Base-by-base conservation (phyloP, 768 basidiomycete species). In the Russula compacta region DNA sequence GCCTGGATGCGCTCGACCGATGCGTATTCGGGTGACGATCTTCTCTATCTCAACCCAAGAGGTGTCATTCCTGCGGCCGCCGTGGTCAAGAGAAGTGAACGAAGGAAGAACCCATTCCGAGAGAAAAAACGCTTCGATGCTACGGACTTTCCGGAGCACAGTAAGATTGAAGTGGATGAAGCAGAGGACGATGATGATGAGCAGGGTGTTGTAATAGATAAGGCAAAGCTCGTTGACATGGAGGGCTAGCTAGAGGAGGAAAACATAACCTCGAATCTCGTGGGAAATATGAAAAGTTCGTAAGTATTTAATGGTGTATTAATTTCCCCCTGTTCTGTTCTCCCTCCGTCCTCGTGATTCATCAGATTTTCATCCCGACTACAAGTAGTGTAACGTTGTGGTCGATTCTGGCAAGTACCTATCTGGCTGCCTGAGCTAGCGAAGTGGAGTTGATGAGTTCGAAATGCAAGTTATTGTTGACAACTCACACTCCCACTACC, bases 1-100 rank as follows among this genome's bases (percentile, higher is more conserved):
- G 83, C 85, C 43, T 98, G 90, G 91, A 77, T 94, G 53, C 83
- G 84, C 48, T 78, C 80, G 24, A 77, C 92, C 36, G 92, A 95
- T 68, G 68, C 77, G 8, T 94, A 93, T 67, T 74, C 78, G 17
- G 93, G 92, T 3, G 78, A 80, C 62, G 93, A 95, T 70, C 77
- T 95, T 49, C 75, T 82, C 35, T 93, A 89, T 67, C 76, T 91
- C 62, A 95, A 92, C 68, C 76, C 82, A 0, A 81, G 83, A 69
- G 95, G 91, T 9, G 79, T 80, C 51, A 85, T 98, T 43, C 93
- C 92, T 0, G 71, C 81, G 0, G 76, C 76, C 4, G 85, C 89
- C 4, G 79, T 92, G 44, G 77, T 90, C 67, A 82, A 78, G 68
- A 83, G 76, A 60, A 82, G 81, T 44, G 78, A 77, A 64, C 78